Evolutionary conservation across 2,329 filamentous ascomycete species (phyloP), one percentile per base, ranked within the genome.

Genomic region (Hymenoscyphus repandus): DNA sequence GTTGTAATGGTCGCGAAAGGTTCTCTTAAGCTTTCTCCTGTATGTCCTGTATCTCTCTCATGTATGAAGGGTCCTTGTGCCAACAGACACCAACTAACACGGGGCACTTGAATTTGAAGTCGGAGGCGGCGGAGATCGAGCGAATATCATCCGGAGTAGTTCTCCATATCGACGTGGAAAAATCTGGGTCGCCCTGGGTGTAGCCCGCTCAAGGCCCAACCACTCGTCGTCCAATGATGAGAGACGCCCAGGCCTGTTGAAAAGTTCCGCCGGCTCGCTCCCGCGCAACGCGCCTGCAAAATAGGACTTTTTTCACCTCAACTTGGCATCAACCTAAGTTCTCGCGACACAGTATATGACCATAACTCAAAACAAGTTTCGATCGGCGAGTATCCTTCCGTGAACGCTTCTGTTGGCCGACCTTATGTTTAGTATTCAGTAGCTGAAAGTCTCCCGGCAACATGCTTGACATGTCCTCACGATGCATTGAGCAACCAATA

Each of bases 181-280:
- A 27, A 30, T 7, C 40, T n/a, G 20, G 20, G 41, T 17, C 41
- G 7, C 15, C 34, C 3, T 13, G 34, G 22, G 22, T 27, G 22
- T 27, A 27, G 22, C 22, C 22, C 22, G 15, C 15, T 40, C 38
- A 20, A 46, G 44, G 22, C 44, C 44, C 44, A 15, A 31, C 18
- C n/a, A 18, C 44, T 46, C 44, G 44, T 39, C 44, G 33, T 46
- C 44, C 44, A 46, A 46, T 46, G 32, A 30, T 33, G 30, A 15
- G 15, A 10, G 31, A 9, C 18, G 20, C 15, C 31, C 30, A 32
- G 42, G 32, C 2, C 10, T n/a, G 4, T 37, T 17, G 34, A 13
- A 33, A 15, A n/a, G 30, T 10, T n/a, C 30, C 22, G 11, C 6
- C 12, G 20, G 15, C 18, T 11, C 32, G 33, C 22, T 27, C n/a